Evolutionary conservation across 495 filamentous ascomycete genomes (phyloP), one percentile per base, ranked within the genome.

Genomic region (Monascus purpureus): DNA sequence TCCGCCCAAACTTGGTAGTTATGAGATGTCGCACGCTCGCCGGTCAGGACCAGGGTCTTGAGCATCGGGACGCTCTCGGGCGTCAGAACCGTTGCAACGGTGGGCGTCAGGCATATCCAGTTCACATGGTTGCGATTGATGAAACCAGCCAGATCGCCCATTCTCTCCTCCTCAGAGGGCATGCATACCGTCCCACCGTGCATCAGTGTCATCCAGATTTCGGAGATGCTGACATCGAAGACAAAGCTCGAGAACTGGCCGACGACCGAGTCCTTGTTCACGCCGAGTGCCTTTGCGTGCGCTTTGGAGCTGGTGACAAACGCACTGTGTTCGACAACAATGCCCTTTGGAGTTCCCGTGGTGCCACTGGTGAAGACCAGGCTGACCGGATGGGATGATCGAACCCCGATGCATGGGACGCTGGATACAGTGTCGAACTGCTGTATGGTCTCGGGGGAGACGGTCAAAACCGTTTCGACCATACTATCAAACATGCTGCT

Each of bases 1-100:
- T 46, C 43, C 4, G 50, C 55, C 72, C 71, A 74, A 7, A 40
- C 43, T 4, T 41, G 28, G 15, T 50, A 33, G 13, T 46, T 37
- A 9, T 40, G 13, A 1, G 3, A 17, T 8, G 18, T 13, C 5
- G 44, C 1, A 4, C 30, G 6, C 31, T 57, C 53, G 17, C 53
- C 53, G 3, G 20, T 30, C 8, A 54, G 29, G 4, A 38, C 30
- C 5, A 57, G 30, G 1, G 38, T 48, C 20, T 39, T 22, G 1
- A 57, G 32, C 3, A 19, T 28, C 0, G 37, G 40, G 2, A 55
- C 18, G 12, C 23, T 32, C 2, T 28, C 18, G 4, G 50, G 44
- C 1, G 12, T 11, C 0, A 53, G 22, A 3, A 45, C 13, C 8
- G 27, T 23, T 12, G 38, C 31, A 7, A 44, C 31, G 1, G 43